Evolutionary conservation across 192 early-diverging fungal genomes (phyloP).

Genomic region (Paraglomus occultum): DNA sequence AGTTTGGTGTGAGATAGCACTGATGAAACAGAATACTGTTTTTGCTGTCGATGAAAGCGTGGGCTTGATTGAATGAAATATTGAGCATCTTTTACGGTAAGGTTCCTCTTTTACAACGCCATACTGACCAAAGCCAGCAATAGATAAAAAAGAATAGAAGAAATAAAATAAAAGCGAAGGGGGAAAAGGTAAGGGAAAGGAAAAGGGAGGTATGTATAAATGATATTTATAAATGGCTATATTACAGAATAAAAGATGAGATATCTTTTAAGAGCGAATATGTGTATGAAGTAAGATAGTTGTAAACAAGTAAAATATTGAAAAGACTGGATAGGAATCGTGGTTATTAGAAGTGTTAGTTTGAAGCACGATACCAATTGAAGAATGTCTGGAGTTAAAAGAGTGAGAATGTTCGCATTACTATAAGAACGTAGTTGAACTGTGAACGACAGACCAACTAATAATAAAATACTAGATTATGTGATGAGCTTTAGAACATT

Average conservation of each 20-base stretch:
- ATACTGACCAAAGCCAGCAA: constrained; percentile 21
- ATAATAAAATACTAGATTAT: not conserved
- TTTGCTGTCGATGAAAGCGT: constrained; percentile 7
- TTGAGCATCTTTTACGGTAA: constrained; percentile 21
- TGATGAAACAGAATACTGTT: constrained; percentile 19
- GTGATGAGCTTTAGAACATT: constrained; percentile 22
- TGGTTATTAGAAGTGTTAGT: not conserved
- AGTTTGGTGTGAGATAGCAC: too few relatives aligned
- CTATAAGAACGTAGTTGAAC: constrained; percentile 16
- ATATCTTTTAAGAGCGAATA: not conserved
- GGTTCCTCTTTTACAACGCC: constrained; percentile 29
- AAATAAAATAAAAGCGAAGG: constrained; percentile 12
- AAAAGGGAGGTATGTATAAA: constrained; percentile 12
- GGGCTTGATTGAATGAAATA: constrained; percentile 27
- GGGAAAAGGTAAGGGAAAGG: constrained; percentile 17
- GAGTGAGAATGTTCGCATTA: constrained; percentile 26
- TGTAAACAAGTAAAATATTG: not conserved
- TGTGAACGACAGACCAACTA: constrained; percentile 27
- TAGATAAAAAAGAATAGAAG: not conserved
- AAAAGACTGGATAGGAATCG: constrained; percentile 4
- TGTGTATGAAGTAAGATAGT: not conserved
- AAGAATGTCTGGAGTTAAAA: constrained; percentile 5
- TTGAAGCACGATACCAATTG: constrained; percentile 29
- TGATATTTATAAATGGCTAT: constrained; percentile 20
- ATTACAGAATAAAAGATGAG: constrained; percentile 27